These are phyloP conservation scores for Leccinum griseonigrum DNA, from an alignment of 1,284 basidiomycete species.

Conservation along the genomic window DNA sequence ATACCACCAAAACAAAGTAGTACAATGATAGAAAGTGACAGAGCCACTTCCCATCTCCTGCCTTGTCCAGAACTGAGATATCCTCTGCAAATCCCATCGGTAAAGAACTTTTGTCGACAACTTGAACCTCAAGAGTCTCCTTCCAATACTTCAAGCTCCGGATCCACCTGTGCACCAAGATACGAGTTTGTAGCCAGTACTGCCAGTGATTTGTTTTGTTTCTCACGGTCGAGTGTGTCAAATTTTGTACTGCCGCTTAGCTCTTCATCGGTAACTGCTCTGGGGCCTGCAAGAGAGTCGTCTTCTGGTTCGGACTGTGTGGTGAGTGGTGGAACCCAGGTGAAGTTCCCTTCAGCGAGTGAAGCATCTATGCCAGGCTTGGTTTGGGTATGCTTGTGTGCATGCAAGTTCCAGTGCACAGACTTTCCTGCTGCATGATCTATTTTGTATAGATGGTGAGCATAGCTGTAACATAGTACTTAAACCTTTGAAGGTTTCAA, in stretches of 20 bases:
- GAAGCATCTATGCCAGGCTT: background rate
- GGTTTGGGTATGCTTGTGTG: conserved; percentile 1
- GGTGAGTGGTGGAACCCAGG: conserved; percentile 7
- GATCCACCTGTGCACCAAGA: background rate
- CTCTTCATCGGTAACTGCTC: conserved; percentile 7
- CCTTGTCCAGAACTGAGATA: conserved; percentile 3
- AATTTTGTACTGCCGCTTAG: conserved; percentile 1
- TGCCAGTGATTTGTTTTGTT: background rate
- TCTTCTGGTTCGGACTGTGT: background rate
- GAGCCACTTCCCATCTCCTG: conserved; percentile 3
- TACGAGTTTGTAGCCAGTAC: background rate
- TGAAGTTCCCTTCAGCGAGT: background rate
- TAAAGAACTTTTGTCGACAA: background rate
- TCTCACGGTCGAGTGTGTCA: background rate
- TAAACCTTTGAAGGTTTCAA: background rate
- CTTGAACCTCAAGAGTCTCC: conserved; percentile 2
- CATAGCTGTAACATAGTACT: conserved; percentile 2
- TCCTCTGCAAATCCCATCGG: conserved; percentile 9
- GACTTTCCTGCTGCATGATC: background rate
- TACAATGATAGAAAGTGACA: background rate
- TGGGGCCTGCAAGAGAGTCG: conserved; percentile 7
- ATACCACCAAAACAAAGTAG: too few species aligned
- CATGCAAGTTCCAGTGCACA: background rate
- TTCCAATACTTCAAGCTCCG: conserved; percentile 5
- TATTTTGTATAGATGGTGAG: conserved; percentile 1